Base-by-base conservation (phyloP, 1,284 basidiomycete species). In the Volvariella surrecta region DNA sequence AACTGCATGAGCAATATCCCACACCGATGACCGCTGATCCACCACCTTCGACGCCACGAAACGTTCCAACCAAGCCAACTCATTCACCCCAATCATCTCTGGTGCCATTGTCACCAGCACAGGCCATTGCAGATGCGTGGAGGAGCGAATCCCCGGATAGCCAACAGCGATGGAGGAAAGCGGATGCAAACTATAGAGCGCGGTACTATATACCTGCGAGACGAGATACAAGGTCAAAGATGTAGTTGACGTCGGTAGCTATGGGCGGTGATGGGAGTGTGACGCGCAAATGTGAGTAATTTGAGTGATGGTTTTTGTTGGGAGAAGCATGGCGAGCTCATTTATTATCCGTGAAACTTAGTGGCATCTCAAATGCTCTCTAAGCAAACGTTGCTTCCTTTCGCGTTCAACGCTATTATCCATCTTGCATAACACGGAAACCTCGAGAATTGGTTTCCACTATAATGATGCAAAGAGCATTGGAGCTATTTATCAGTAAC, bases 111-210 rank as follows among this genome's bases (percentile, higher is more conserved):
- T 69, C 77, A 11, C 75, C 76, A 32, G 73, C 74, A 7, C 72
- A 79, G 51, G 69, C 73, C 20, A 82, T 84, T 55, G 77, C 76
- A 31, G 73, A 78, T 35, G 76, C 76, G 43, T 83, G 82, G 81
- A 71, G 68, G 53, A 62, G 66, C 39, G 76, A 81, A 58, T 71
- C 75, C 11, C 50, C 57, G 11, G 74, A 80, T 57, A 74, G 62
- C 49, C 71, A 80, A 56, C 68, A 72, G 43, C 65, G 60, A 49
- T 84, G 81, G 81, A 64, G 68, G 47, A 63, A 61, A 47, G 67
- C 74, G 44, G 74, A 82, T 51, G 67, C 66, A 45, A 70, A 67
- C 52, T 67, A 74, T 45, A 59, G 55, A 45, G 43, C 52, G 45
- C 57, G 58, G 42, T 75, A 7, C n/a, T 16, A 68, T 50, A 54